Evolutionary conservation across 495 filamentous ascomycete species (phyloP).

Genomic region (Thozetella sp.): DNA sequence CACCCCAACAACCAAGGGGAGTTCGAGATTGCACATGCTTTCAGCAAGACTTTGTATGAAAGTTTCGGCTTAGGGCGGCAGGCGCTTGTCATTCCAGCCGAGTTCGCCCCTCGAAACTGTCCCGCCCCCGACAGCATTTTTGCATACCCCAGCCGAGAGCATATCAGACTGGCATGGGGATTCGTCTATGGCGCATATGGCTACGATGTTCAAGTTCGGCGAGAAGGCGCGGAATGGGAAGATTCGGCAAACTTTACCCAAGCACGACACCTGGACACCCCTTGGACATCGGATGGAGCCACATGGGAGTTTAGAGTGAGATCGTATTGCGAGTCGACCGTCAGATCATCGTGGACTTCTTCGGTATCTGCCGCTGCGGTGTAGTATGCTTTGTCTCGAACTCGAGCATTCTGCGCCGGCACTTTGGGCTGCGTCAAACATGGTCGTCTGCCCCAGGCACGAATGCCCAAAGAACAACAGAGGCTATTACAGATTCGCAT

Average conservation of each 20-base stretch:
- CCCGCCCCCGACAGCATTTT: conserved; percentile 10
- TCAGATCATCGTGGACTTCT: neutral
- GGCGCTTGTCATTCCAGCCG: conserved; percentile 10
- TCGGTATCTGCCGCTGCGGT: neutral
- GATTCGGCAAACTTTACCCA: neutral
- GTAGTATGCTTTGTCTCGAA: neutral
- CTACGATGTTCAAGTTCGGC: conserved; percentile 18
- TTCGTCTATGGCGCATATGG: conserved; percentile 23
- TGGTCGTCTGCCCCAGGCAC: no score
- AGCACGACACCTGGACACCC: conserved; percentile 6
- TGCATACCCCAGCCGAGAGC: conserved; percentile 5
- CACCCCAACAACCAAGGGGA: conserved; percentile 37
- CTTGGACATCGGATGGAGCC: neutral
- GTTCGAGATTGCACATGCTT: conserved; percentile 26
- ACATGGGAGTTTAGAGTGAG: conserved; percentile 9
- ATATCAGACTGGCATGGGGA: conserved; percentile 20
- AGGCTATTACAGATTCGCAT: no score
- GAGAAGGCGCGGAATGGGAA: conserved; percentile 1
- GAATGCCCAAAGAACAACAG: no score
- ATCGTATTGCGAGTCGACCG: neutral
- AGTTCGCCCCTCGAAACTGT: conserved; percentile 9
- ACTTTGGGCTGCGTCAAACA: no score
- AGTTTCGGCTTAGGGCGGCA: conserved; percentile 11
- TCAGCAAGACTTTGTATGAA: conserved; percentile 17
- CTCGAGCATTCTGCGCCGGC: no score